These are phyloP conservation scores for Flueggea neowawraea DNA, from an alignment of 441 rosid species.

Conservation along the genomic window DNA sequence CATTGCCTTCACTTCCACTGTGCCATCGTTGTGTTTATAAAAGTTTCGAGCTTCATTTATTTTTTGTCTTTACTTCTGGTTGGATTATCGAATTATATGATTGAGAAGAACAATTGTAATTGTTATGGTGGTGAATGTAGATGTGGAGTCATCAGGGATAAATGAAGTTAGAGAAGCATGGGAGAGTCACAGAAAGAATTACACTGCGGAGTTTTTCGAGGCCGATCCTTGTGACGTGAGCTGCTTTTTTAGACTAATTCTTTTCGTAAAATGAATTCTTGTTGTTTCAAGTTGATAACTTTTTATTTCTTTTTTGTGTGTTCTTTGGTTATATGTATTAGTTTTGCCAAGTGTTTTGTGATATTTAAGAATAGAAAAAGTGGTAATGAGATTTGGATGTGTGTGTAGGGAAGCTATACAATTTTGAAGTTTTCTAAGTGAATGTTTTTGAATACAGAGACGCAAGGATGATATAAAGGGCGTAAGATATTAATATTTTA, in stretches of 20 bases:
- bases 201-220: constrained; percentile 71
- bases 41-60: neutral
- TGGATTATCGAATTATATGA: neutral
- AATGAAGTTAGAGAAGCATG: constrained; percentile 61
- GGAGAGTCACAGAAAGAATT: constrained; percentile 74
- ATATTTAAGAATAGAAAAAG: too few species aligned
- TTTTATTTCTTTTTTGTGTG: neutral
- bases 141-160: constrained; percentile 60
- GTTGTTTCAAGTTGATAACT: neutral
- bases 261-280: neutral
- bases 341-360: too few species aligned
- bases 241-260: constrained; percentile 5
- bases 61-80: neutral
- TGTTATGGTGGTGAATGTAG: constrained; percentile 23
- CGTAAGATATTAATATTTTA: too few species aligned
- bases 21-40: neutral
- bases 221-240: constrained; percentile 80
- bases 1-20: neutral
- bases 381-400: too few species aligned
- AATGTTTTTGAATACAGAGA: too few species aligned
- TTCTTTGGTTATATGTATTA: neutral
- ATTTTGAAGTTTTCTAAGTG: too few species aligned
- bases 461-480: too few species aligned
- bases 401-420: too few species aligned
- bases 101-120: neutral